These are phyloP conservation scores for Pichia sp. DNA, from an alignment of 1,139 yeast species.

Conservation along the genomic window DNA sequence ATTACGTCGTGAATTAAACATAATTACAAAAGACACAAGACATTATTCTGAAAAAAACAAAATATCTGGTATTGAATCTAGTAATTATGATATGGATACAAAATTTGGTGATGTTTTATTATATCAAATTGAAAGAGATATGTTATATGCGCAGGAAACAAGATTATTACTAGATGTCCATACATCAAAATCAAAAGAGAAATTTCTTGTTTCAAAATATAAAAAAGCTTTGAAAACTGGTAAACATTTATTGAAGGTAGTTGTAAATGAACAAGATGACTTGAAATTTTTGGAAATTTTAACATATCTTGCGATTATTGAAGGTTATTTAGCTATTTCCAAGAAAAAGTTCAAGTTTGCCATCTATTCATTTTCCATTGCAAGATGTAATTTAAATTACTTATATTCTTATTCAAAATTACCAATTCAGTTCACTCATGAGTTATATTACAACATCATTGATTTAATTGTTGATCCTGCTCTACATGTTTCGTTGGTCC, in stretches of 20 bases:
- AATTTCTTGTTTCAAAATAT: constrained; percentile 57
- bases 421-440: constrained; percentile 26
- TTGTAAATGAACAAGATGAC: constrained; percentile 28
- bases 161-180: constrained; percentile 52
- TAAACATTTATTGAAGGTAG: constrained; percentile 38
- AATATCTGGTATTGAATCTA: constrained; percentile 36
- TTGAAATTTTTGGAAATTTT: constrained; percentile 49
- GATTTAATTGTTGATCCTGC: constrained; percentile 65
- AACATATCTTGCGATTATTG: constrained; percentile 51
- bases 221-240: constrained; percentile 52
- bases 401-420: constrained; percentile 29
- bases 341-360: constrained; percentile 55
- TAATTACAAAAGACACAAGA: constrained; percentile 54
- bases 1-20: constrained; percentile 49
- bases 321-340: constrained; percentile 53
- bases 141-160: constrained; percentile 62
- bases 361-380: constrained; percentile 47
- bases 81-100: constrained; percentile 42
- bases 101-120: constrained; percentile 46
- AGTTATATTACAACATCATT: constrained; percentile 49
- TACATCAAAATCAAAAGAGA: constrained; percentile 41
- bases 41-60: constrained; percentile 44
- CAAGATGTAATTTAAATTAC: constrained; percentile 55
- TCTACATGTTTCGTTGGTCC: constrained; percentile 42
- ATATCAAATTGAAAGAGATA: constrained; percentile 59